Conservation (phyloP, 1,284 basidiomycete genomes). For the Apiotrichum gamsii region DNA sequence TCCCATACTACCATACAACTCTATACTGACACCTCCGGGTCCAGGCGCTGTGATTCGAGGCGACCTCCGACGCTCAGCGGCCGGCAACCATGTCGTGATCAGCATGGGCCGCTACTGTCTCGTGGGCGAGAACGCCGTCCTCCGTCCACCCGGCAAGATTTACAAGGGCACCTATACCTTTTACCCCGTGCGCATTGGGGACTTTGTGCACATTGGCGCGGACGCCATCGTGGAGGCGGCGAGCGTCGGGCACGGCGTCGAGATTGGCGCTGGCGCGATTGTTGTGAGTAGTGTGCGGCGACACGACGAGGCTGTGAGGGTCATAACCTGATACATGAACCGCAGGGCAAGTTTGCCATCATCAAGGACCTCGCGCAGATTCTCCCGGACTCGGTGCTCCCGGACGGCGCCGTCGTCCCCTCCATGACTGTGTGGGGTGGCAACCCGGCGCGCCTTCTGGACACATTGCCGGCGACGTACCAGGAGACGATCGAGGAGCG, state of each 20-base stretch:
- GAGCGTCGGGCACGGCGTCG: slow-evolving; percentile 85
- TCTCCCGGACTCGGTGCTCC: slow-evolving; percentile 74
- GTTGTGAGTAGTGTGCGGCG: slow-evolving; percentile 60
- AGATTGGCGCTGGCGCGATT: slow-evolving; percentile 91
- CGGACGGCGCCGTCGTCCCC: slow-evolving; percentile 88
- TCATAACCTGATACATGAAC: too few species aligned
- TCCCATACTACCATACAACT: background rate
- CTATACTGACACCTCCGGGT: slow-evolving; percentile 71
- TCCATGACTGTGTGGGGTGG: slow-evolving; percentile 80
- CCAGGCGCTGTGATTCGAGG: slow-evolving; percentile 34
- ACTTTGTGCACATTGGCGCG: slow-evolving; percentile 87
- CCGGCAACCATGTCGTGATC: slow-evolving; percentile 85
- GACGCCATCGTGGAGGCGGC: slow-evolving; percentile 87
- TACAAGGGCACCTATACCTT: slow-evolving; percentile 79
- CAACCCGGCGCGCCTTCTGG: slow-evolving; percentile 75
- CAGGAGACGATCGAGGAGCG: slow-evolving; percentile 71
- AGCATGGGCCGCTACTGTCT: slow-evolving; percentile 87
- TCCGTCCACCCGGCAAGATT: slow-evolving; percentile 56
- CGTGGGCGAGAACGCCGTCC: slow-evolving; percentile 78
- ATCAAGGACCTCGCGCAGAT: slow-evolving; percentile 87
- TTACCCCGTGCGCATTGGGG: slow-evolving; percentile 94
- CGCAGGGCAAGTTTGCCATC: slow-evolving; percentile 87
- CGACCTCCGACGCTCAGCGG: slow-evolving; percentile 57
- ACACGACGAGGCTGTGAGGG: too few species aligned
- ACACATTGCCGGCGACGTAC: slow-evolving; percentile 82